These are phyloP conservation scores for Apiotrichum veenhuisii DNA, from an alignment of 1,284 basidiomycete genomes.

Conservation along the genomic window DNA sequence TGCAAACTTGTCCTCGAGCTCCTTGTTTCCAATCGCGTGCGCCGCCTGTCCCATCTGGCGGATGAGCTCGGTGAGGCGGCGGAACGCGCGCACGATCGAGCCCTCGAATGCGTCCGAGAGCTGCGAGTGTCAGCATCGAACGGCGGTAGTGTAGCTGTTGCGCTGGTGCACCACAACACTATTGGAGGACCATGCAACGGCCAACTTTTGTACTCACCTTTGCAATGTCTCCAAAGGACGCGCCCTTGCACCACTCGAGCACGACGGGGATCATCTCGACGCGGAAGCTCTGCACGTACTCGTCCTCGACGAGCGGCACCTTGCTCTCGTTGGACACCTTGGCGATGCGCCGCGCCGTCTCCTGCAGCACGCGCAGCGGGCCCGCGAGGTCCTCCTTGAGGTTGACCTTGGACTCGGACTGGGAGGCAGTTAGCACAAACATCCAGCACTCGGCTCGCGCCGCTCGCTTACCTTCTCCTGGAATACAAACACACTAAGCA, in stretches of 20 bases:
- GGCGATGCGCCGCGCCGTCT: slow-evolving; percentile 88
- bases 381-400: slow-evolving; percentile 89
- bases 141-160: neutral
- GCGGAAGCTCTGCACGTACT: slow-evolving; percentile 96
- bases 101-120: slow-evolving; percentile 88
- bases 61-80: slow-evolving; percentile 87
- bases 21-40: slow-evolving; percentile 91
- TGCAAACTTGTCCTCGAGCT: slow-evolving; percentile 86
- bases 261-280: slow-evolving; percentile 98
- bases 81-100: slow-evolving; percentile 87
- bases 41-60: slow-evolving; percentile 93
- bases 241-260: slow-evolving; percentile 93
- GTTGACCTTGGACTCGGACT: slow-evolving; percentile 79
- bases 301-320: slow-evolving; percentile 81
- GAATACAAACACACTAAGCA: slow-evolving; percentile 96
- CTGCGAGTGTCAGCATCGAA: neutral
- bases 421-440: no score
- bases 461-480: slow-evolving; percentile 70
- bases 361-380: slow-evolving; percentile 90
- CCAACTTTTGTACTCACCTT: slow-evolving; percentile 58
- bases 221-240: slow-evolving; percentile 93
- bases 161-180: neutral
- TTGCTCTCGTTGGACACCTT: slow-evolving; percentile 93
- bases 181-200: no score
- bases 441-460: no score